Evolutionary conservation across 352 stramenopile species (phyloP), one percentile per base, ranked within the genome.

Genomic region (Pseudoperonospora humuli): DNA sequence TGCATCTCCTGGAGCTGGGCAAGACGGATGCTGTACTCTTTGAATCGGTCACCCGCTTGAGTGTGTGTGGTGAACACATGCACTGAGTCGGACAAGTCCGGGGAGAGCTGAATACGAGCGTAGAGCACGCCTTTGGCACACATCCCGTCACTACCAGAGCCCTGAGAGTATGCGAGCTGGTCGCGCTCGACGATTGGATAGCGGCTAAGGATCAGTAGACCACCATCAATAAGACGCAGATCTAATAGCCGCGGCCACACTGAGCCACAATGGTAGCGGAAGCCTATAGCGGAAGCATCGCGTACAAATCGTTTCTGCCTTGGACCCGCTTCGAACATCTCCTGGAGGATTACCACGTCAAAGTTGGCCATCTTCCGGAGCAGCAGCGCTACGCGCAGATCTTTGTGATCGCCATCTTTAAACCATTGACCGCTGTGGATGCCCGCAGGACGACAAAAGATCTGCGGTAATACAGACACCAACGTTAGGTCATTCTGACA

Each of bases 31-130:
- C 14, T 32, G 44, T 74, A 80, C 36, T 77, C 64, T 2, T 50
- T 53, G 9, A 45, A 14, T 11, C 66, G 52, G 36, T 88, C 74
- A 17, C 79, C 76, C 1, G 79, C 76, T 51, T 91, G 71, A 10
- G 79, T 91, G 48, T 91, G 79, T n/a, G 79, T 91, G 21, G 74
- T 87, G 45, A 91, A 91, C n/a, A 91, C 72, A 35, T 87, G 75
- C 17, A 89, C 54, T 24, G 66, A 85, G 53, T 89, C 74, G 3
- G 69, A 63, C 11, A 84, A 48, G 33, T 84, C 68, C 1, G 70
- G 67, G 2, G 75, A 84, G 29, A 88, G 59, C 53, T 91, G 79
- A 32, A 91, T 63, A 18, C 72, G 75, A 25, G 79, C 75, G 47
- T 87, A 87, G 5, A 87, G 66, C 15, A 84, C 75, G 18, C 79